phyloP scores from a whole-genome alignment of 164 flowering plant genomes.

The Magnolia changhungtana region DNA sequence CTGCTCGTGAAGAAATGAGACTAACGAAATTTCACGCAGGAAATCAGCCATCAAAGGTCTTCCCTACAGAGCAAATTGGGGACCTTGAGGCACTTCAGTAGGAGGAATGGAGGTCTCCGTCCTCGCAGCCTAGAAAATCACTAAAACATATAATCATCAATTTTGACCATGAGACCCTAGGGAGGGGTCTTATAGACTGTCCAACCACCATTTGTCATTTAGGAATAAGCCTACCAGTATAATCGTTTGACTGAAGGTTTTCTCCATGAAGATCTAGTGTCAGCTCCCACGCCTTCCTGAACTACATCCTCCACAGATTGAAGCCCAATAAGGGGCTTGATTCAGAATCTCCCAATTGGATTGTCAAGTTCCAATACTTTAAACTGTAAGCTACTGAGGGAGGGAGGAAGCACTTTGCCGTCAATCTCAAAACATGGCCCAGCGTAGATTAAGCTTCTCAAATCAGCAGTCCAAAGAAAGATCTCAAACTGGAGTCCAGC shows the following conservation, averaged over 20 bases:
- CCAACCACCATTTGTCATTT: background rate
- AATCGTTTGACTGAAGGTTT: background rate
- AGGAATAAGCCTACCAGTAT: background rate
- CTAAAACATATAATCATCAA: too few relatives aligned
- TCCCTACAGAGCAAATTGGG: too few relatives aligned
- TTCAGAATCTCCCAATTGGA: too few relatives aligned
- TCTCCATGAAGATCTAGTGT: background rate
- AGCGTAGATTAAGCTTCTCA: background rate
- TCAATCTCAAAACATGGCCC: background rate
- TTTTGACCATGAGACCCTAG: background rate
- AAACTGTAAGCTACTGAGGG: too few relatives aligned
- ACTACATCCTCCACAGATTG: background rate
- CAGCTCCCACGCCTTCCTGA: background rate
- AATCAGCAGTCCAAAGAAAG: background rate
- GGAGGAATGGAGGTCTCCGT: background rate
- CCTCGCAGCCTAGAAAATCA: background rate
- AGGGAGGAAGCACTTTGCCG: too few relatives aligned
- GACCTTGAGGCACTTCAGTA: background rate
- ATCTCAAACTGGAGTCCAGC: background rate
- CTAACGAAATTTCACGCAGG: too few relatives aligned
- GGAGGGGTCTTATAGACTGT: background rate
- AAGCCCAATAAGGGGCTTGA: too few relatives aligned
- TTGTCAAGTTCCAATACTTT: too few relatives aligned
- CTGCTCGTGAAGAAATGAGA: too few relatives aligned
- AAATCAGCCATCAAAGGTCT: too few relatives aligned